Conservation (phyloP, 31 red algal species). For the Endocladia muricata region DNA sequence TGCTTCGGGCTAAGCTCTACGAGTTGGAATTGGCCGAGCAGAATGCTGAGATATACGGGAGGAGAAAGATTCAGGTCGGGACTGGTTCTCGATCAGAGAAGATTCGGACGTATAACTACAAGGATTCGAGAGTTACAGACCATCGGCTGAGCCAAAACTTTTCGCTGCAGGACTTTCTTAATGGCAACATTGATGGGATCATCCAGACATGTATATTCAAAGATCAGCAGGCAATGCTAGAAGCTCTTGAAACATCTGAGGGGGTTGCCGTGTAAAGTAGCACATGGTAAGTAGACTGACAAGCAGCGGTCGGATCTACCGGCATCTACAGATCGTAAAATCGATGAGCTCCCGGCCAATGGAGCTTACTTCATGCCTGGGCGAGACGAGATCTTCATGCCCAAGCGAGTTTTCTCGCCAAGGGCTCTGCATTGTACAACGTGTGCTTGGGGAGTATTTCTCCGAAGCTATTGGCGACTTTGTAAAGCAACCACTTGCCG, state of each 20-base stretch:
- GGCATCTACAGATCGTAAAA: too few species aligned
- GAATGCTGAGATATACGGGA: slow-evolving; percentile 72
- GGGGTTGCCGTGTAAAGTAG: neutral
- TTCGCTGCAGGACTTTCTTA: slow-evolving; percentile 75
- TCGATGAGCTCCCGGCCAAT: too few species aligned
- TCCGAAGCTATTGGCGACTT: too few species aligned
- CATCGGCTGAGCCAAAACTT: slow-evolving; percentile 96
- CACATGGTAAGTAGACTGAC: too few species aligned
- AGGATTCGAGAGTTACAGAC: slow-evolving; percentile 90
- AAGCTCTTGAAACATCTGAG: slow-evolving; percentile 42
- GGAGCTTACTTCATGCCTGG: too few species aligned
- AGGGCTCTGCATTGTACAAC: too few species aligned
- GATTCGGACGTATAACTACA: slow-evolving; percentile 99
- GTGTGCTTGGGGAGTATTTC: too few species aligned
- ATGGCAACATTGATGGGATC: slow-evolving; percentile 83
- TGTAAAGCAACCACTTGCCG: too few species aligned
- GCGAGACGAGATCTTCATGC: too few species aligned
- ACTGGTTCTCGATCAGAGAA: slow-evolving; percentile 95
- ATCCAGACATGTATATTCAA: slow-evolving; percentile 87
- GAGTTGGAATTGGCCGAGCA: slow-evolving; percentile 86
- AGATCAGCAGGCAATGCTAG: slow-evolving; percentile 85
- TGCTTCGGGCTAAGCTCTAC: slow-evolving; percentile 94
- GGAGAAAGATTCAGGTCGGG: slow-evolving; percentile 91
- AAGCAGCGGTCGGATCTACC: too few species aligned
- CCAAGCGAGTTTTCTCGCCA: too few species aligned